Base-by-base conservation (phyloP, 352 stramenopile genomes). In the Pythium rhizo-oryzae region DNA sequence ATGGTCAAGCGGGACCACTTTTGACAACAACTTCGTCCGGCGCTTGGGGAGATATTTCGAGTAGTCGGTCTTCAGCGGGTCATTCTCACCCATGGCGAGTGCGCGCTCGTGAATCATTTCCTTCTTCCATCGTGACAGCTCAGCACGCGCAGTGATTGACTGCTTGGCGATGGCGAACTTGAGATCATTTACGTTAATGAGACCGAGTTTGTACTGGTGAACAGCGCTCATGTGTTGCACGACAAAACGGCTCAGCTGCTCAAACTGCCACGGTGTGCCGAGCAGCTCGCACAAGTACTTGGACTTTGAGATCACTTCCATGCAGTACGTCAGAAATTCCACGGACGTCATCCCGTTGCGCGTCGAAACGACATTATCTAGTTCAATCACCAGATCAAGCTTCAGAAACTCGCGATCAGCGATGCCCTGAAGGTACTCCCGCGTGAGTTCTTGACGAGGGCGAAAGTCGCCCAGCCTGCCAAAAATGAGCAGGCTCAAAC, bases 61-160 rank as follows among this genome's bases (percentile, higher is more conserved):
- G 69, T 98, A 98, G 67, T 98, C 91, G 1, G 91, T 87, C 72
- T 98, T 98, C 13, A 97, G 70, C 0, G 92, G 90, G 49, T 98
- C 93, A 59, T 97, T 96, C 52, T 93, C 84, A 15, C 93, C 93
- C 86, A 97, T 97, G 0, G 90, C 84, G 7, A 98, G 68, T 0
- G 93, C 92, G 1, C 88, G 81, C 53, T 97, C 89, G 67, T 98
- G 93, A 12, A 98, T 88, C 7, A 82, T 65, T 37, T 79, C 62
- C 62, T 97, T 96, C 24, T 84, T 81, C 70, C 84, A 88, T 4
- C 64, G 71, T 3, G 81, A 84, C 19, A 98, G 73, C 58, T 87
- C 76, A 7, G 80, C 70, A 1, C 85, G 80, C 18, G 80, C 74
- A 5, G 79, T 71, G 4, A 81, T 74, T 47, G 82, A 52, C 57